Evolutionary conservation across 345 rosid species (phyloP).

Genomic region (Garcia nutans): DNA sequence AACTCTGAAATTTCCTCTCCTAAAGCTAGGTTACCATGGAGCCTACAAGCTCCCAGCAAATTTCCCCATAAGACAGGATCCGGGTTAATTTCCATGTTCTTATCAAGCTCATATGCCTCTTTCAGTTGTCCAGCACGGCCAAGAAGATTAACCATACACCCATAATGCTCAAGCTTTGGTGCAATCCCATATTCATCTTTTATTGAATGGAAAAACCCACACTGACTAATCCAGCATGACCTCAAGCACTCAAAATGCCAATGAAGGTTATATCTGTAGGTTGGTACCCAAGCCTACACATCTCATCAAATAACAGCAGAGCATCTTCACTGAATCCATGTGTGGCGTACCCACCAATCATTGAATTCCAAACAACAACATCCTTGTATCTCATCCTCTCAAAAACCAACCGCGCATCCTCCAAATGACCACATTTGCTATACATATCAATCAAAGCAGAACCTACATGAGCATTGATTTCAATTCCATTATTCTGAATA

Average conservation of each 20-base stretch:
- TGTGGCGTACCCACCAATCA: constrained; percentile 23
- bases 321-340: constrained; percentile 25
- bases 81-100: constrained; percentile 20
- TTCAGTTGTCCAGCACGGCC: constrained; percentile 22
- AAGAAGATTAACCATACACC: constrained; percentile 30
- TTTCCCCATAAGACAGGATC: constrained; percentile 29
- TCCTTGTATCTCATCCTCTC: constrained; percentile 24
- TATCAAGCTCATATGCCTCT: constrained; percentile 26
- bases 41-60: constrained; percentile 26
- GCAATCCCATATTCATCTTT: constrained; percentile 21
- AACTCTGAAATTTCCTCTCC: constrained; percentile 52
- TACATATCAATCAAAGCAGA: constrained; percentile 77
- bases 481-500: constrained; percentile 33
- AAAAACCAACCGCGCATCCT: constrained; percentile 27
- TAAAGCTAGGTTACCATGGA: constrained; percentile 23
- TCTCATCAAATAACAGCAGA: constrained; percentile 20
- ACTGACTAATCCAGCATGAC: constrained; percentile 22
- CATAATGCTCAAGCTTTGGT: constrained; percentile 30
- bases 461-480: constrained; percentile 39
- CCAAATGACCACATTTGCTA: constrained; percentile 58
- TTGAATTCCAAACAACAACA: constrained; percentile 26
- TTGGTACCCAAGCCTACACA: constrained; percentile 18
- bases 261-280: constrained; percentile 30
- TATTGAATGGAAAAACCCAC: constrained; percentile 17
- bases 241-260: constrained; percentile 24